Conservation (phyloP, 169 alveolate species). For the Plasmodium gaboni region DNA sequence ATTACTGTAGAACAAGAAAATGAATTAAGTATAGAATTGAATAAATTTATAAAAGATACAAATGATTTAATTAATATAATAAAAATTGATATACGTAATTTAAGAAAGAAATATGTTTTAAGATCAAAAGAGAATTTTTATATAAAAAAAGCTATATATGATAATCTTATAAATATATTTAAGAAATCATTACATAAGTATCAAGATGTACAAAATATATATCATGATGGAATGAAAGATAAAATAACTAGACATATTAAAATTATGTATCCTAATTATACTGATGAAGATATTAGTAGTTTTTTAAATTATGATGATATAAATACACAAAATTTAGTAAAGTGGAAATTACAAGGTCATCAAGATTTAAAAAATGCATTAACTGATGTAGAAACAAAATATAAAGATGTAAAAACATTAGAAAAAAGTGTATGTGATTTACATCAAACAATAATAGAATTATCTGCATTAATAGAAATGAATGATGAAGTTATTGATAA, state of each 20-base stretch:
- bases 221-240: conserved; percentile 48
- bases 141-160: conserved; percentile 68
- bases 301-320: conserved; percentile 64
- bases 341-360: conserved; percentile 76
- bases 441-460: conserved; percentile 69
- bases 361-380: conserved; percentile 70
- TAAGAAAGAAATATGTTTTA: conserved; percentile 28
- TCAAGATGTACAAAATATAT: conserved; percentile 44
- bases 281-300: conserved; percentile 58
- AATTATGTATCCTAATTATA: conserved; percentile 66
- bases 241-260: conserved; percentile 71
- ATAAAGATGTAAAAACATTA: conserved; percentile 71
- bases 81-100: conserved; percentile 56
- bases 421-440: conserved; percentile 70
- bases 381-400: conserved; percentile 72
- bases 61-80: conserved; percentile 30
- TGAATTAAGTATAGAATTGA: conserved; percentile 58
- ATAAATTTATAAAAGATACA: conserved; percentile 55
- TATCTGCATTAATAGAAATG: conserved; percentile 69
- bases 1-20: conserved; percentile 73
- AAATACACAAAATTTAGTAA: conserved; percentile 63
- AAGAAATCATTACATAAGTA: conserved; percentile 62
- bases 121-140: conserved; percentile 28
- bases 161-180: conserved; percentile 57
- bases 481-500: conserved; percentile 66